These are phyloP conservation scores for Trichoderma endophyticum DNA, from an alignment of 2,329 filamentous ascomycete genomes.

Conservation along the genomic window DNA sequence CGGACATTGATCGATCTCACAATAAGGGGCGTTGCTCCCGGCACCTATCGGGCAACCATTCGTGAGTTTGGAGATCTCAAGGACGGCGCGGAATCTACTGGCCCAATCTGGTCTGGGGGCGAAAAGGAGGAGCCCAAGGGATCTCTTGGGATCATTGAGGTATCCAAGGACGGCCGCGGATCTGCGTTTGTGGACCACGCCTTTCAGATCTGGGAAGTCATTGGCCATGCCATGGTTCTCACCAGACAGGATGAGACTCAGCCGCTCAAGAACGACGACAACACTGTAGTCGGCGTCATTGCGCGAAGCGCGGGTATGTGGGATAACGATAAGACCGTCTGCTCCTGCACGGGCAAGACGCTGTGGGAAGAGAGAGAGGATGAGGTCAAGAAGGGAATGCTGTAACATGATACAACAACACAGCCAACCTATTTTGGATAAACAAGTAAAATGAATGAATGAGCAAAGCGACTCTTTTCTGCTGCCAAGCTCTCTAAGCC, in stretches of 20 bases:
- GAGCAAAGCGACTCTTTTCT: not conserved
- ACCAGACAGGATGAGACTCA: conserved; percentile 57
- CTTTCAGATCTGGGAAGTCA: conserved; percentile 92
- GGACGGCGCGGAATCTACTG: conserved; percentile 75
- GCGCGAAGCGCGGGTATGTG: conserved; percentile 95
- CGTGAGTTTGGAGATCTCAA: conserved; percentile 85
- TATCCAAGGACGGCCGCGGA: conserved; percentile 73
- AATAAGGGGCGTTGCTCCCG: conserved; percentile 74
- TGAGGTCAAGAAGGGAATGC: conserved; percentile 85
- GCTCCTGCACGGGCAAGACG: conserved; percentile 95
- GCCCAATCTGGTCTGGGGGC: conserved; percentile 70
- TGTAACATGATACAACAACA: conserved; percentile 45
- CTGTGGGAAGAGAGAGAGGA: conserved; percentile 96
- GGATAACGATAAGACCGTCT: conserved; percentile 98
- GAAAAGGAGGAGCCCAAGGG: conserved; percentile 42
- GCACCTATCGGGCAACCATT: conserved; percentile 79
- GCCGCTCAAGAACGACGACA: conserved; percentile 68
- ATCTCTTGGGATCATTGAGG: conserved; percentile 69
- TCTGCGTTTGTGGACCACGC: conserved; percentile 76
- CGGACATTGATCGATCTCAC: conserved; percentile 86
- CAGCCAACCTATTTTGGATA: not conserved
- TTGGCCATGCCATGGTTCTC: conserved; percentile 88
- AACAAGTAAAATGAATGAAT: conserved; percentile 1
- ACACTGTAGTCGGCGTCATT: conserved; percentile 89
- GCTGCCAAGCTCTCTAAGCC: not conserved